Evolutionary conservation across 23 red algal genomes (phyloP).

Genomic region (Gracilaria gracilis): DNA sequence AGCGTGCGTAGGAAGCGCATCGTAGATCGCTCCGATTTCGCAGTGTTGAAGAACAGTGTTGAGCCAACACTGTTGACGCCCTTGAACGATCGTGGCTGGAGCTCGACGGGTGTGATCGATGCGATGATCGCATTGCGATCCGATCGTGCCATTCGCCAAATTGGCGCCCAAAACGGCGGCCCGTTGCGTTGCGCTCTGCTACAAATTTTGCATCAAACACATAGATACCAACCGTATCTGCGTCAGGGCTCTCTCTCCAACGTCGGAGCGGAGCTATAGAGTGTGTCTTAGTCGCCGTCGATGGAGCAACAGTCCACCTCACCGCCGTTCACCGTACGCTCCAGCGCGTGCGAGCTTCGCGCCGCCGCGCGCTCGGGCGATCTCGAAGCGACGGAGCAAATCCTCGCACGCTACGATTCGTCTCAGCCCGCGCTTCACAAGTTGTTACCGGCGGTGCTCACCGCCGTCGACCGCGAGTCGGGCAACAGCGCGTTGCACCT

Average conservation of each 20-base stretch:
- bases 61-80: too few species aligned
- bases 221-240: too few species aligned
- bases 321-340: constrained; percentile 12
- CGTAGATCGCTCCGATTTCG: not conserved
- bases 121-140: too few species aligned
- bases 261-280: too few species aligned
- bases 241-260: too few species aligned
- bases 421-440: not conserved
- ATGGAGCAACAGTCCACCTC: not conserved
- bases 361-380: constrained; percentile 23
- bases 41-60: too few species aligned
- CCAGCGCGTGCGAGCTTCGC: constrained; percentile 27
- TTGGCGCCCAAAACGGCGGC: not conserved
- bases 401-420: constrained; percentile 2
- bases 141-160: too few species aligned
- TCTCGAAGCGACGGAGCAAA: not conserved
- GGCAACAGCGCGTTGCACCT: constrained; percentile 77
- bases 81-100: too few species aligned
- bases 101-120: too few species aligned
- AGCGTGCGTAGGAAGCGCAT: not conserved
- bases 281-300: too few species aligned
- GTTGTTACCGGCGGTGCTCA: constrained; percentile 36
- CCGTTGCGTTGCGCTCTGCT: too few species aligned
- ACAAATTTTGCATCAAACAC: too few species aligned
- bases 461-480: constrained; percentile 13